These are phyloP conservation scores for Lagenidium sp. DNA, from an alignment of 352 stramenopile species.

Conservation along the genomic window DNA sequence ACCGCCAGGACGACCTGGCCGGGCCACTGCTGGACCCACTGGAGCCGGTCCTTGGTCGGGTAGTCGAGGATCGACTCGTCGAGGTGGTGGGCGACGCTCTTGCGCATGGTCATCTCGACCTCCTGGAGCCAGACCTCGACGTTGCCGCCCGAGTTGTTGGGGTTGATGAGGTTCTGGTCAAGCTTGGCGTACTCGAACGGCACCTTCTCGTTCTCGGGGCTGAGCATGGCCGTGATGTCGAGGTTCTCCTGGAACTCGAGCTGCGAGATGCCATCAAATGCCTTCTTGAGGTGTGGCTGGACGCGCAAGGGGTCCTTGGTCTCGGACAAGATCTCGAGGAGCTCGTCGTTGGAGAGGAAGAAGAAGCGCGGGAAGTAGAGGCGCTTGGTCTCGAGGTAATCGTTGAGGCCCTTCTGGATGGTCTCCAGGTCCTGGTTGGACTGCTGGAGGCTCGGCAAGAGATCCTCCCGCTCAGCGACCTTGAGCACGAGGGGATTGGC, in stretches of 20 bases:
- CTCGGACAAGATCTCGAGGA: conserved; percentile 91
- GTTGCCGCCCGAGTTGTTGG: conserved; percentile 90
- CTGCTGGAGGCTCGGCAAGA: conserved; percentile 79
- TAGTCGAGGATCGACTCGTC: conserved; percentile 85
- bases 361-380: conserved; percentile 92
- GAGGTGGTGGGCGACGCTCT: conserved; percentile 70
- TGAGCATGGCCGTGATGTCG: conserved; percentile 89
- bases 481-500: conserved; percentile 60
- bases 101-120: conserved; percentile 83
- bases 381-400: conserved; percentile 93
- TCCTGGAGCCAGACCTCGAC: conserved; percentile 88
- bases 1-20: conserved; percentile 90
- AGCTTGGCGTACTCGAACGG: conserved; percentile 86
- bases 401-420: conserved; percentile 92
- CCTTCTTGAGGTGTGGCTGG: conserved; percentile 93
- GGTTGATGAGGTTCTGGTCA: conserved; percentile 88
- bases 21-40: conserved; percentile 91
- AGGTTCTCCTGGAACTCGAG: conserved; percentile 91
- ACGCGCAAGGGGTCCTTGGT: conserved; percentile 91
- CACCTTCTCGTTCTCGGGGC: conserved; percentile 83
- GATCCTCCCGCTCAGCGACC: conserved; percentile 65
- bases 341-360: conserved; percentile 92
- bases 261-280: conserved; percentile 89
- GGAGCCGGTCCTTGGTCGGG: conserved; percentile 73
- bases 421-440: conserved; percentile 91